Conservation (phyloP, 1,284 basidiomycete species). For the Puccinia horiana region DNA sequence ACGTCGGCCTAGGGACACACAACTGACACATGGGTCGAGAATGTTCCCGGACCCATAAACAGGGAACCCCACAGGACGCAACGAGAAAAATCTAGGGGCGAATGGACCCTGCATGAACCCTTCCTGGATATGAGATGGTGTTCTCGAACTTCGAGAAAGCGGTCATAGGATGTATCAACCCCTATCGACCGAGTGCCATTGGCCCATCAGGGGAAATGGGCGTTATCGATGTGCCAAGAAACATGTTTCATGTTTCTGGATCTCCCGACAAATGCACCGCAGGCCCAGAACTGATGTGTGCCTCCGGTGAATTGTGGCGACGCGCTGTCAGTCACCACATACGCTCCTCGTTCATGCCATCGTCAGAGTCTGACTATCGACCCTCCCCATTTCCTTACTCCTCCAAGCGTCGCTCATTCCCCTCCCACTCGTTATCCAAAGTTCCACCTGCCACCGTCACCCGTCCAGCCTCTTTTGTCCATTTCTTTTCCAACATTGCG, state of each 20-base stretch:
- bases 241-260: slow-evolving; percentile 31
- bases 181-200: slow-evolving; percentile 3
- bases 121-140: neutral
- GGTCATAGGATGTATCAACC: neutral
- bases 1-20: no score
- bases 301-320: neutral
- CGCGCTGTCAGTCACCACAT: neutral
- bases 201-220: neutral
- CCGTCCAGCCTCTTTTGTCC: neutral
- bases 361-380: neutral
- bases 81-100: neutral
- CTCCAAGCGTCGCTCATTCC: neutral
- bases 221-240: neutral
- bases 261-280: neutral
- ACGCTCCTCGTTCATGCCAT: neutral
- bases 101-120: slow-evolving; percentile 5
- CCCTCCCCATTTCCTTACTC: neutral
- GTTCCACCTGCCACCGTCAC: no score
- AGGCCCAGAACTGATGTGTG: neutral
- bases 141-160: slow-evolving; percentile 1
- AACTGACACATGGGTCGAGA: no score
- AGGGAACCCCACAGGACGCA: neutral
- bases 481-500: neutral
- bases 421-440: neutral
- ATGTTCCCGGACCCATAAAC: neutral